These are phyloP conservation scores for Entophlyctis luteolus DNA, from an alignment of 192 early-diverging fungal species.

Conservation along the genomic window DNA sequence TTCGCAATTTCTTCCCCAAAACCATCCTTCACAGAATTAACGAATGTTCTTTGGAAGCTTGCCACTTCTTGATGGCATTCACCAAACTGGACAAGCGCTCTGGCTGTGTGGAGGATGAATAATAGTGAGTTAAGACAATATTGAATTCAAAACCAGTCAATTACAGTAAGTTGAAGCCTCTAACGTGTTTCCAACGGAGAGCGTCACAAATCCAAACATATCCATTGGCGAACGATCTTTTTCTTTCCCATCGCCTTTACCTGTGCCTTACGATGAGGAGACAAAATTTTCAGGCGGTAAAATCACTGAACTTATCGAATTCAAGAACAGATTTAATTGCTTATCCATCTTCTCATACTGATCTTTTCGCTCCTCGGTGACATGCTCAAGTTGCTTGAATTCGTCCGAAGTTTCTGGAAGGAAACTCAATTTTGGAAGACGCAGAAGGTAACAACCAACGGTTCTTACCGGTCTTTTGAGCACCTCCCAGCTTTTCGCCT, in stretches of 20 bases:
- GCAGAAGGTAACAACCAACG: background rate
- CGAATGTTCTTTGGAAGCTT: constrained; percentile 32
- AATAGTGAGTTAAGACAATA: background rate
- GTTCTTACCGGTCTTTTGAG: constrained; percentile 53
- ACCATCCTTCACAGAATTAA: constrained; percentile 50
- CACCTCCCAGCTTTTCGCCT: constrained; percentile 73
- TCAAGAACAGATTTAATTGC: constrained; percentile 11
- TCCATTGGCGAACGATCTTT: constrained; percentile 24
- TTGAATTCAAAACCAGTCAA: background rate
- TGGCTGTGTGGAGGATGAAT: constrained; percentile 29
- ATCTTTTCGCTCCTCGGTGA: constrained; percentile 63
- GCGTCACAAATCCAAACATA: constrained; percentile 26
- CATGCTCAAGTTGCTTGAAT: constrained; percentile 70
- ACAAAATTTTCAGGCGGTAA: background rate
- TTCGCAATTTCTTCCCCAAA: constrained; percentile 46
- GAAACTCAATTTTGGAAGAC: background rate
- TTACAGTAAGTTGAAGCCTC: constrained; percentile 22
- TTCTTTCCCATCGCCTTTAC: constrained; percentile 20
- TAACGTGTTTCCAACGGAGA: constrained; percentile 17
- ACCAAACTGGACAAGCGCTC: constrained; percentile 49
- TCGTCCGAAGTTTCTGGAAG: constrained; percentile 69
- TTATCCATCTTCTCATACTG: constrained; percentile 61
- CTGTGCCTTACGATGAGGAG: background rate
- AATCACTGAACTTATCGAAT: constrained; percentile 35
- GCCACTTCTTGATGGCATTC: constrained; percentile 46